These are phyloP conservation scores for Lactifluus pinguis DNA, from an alignment of 768 basidiomycete species.

Conservation along the genomic window DNA sequence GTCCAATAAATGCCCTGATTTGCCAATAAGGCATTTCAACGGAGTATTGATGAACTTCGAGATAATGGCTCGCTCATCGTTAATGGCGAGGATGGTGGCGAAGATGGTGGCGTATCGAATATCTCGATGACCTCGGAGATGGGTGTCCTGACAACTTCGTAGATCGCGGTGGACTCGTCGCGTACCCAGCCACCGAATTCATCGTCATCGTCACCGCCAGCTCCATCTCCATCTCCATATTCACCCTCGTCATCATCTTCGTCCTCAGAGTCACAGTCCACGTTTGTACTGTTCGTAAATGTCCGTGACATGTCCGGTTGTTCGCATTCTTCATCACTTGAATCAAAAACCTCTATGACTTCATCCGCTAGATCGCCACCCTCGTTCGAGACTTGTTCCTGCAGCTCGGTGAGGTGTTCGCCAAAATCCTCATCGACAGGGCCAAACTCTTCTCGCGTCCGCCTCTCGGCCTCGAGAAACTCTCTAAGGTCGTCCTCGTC, in stretches of 20 bases:
- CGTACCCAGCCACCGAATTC: slow-evolving; percentile 36
- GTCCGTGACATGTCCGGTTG: background rate
- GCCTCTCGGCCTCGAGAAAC: slow-evolving; percentile 57
- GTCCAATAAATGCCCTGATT: background rate
- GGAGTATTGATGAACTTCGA: background rate
- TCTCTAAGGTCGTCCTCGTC: slow-evolving; percentile 57
- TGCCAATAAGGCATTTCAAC: background rate
- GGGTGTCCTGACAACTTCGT: slow-evolving; percentile 21
- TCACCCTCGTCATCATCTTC: slow-evolving; percentile 29
- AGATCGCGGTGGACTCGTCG: slow-evolving; percentile 35
- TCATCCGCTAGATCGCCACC: slow-evolving; percentile 16
- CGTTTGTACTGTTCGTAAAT: background rate
- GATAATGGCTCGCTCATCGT: background rate
- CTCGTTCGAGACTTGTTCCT: slow-evolving; percentile 24
- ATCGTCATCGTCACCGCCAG: slow-evolving; percentile 25
- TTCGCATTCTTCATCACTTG: slow-evolving; percentile 16
- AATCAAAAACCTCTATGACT: slow-evolving; percentile 11
- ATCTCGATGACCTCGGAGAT: slow-evolving; percentile 24
- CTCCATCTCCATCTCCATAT: slow-evolving; percentile 23
- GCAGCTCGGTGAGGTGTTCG: slow-evolving; percentile 19
- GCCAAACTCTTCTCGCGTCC: slow-evolving; percentile 40
- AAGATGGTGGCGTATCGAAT: slow-evolving; percentile 25
- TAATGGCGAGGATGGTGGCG: slow-evolving; percentile 12
- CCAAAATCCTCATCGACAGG: slow-evolving; percentile 36
- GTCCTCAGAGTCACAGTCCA: slow-evolving; percentile 23